These are phyloP conservation scores for Alternaria ventricosa DNA, from an alignment of 2,329 filamentous ascomycete genomes.

Conservation along the genomic window DNA sequence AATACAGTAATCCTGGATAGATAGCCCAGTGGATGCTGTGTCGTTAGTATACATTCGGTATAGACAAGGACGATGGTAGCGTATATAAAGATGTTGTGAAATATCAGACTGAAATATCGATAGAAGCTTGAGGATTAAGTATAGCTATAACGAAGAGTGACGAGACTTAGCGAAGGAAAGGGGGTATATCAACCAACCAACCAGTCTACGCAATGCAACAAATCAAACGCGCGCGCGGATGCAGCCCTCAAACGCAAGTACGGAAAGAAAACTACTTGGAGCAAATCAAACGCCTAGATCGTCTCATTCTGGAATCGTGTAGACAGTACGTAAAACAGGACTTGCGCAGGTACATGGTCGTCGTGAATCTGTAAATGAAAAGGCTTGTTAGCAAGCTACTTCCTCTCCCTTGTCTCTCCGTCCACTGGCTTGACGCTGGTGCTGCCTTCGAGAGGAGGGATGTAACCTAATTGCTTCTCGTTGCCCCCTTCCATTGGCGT, in stretches of 20 bases:
- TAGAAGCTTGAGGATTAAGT: not conserved
- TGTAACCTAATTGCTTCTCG: conserved; percentile 37
- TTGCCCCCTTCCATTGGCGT: conserved; percentile 28
- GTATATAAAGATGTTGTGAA: not conserved
- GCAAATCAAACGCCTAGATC: conserved; percentile 7
- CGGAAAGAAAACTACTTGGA: not conserved
- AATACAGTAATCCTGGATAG: not conserved
- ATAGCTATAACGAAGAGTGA: conserved; percentile 2
- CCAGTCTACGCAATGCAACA: conserved; percentile 15
- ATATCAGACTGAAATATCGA: not conserved
- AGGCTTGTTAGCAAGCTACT: conserved; percentile 10
- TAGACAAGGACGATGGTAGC: not conserved
- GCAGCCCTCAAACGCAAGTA: not conserved
- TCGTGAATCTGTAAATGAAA: not conserved
- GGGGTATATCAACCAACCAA: conserved; percentile 26
- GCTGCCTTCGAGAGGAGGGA: conserved; percentile 40
- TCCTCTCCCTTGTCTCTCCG: conserved; percentile 27
- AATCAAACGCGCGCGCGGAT: conserved; percentile 9
- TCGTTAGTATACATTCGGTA: not conserved
- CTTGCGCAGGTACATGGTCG: not conserved
- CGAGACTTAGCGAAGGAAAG: conserved; percentile 19
- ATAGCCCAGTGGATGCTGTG: not conserved
- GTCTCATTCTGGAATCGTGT: conserved; percentile 5
- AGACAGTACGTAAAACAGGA: not conserved
- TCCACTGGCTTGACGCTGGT: conserved; percentile 28